Evolutionary conservation across 768 basidiomycete genomes (phyloP).

Genomic region (Steccherinum ochraceum): DNA sequence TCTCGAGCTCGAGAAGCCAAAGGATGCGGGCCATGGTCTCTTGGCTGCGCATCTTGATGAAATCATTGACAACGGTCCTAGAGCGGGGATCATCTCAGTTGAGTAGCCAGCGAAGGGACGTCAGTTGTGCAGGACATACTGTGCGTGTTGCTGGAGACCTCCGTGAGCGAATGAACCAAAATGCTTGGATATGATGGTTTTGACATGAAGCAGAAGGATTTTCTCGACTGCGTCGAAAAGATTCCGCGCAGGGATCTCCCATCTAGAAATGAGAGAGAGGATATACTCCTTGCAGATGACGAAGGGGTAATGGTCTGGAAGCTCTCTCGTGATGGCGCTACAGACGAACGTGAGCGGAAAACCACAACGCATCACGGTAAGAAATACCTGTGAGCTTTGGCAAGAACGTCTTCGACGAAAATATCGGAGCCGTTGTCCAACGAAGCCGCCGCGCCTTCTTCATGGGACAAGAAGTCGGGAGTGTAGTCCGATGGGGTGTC

Average conservation of each 20-base stretch:
- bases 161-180: constrained; percentile 52
- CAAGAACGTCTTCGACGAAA: constrained; percentile 48
- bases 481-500: neutral
- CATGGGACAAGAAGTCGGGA: constrained; percentile 15
- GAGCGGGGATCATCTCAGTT: neutral
- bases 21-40: constrained; percentile 33
- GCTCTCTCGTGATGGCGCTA: constrained; percentile 66
- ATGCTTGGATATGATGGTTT: constrained; percentile 37
- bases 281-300: constrained; percentile 52
- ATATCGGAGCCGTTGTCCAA: constrained; percentile 20
- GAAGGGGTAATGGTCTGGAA: constrained; percentile 63
- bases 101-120: neutral
- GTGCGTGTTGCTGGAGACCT: constrained; percentile 40
- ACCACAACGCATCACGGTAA: neutral
- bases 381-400: constrained; percentile 40
- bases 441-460: constrained; percentile 9
- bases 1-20: constrained; percentile 46
- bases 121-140: constrained; percentile 31
- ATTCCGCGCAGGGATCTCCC: constrained; percentile 39
- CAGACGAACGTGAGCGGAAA: too few species aligned
- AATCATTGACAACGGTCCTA: constrained; percentile 43
- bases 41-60: constrained; percentile 38
- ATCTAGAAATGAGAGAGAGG: constrained; percentile 33
- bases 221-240: constrained; percentile 37
- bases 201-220: constrained; percentile 33